Evolutionary conservation across 163 green algal genomes (phyloP).

Genomic region (Scenedesmus sp.): DNA sequence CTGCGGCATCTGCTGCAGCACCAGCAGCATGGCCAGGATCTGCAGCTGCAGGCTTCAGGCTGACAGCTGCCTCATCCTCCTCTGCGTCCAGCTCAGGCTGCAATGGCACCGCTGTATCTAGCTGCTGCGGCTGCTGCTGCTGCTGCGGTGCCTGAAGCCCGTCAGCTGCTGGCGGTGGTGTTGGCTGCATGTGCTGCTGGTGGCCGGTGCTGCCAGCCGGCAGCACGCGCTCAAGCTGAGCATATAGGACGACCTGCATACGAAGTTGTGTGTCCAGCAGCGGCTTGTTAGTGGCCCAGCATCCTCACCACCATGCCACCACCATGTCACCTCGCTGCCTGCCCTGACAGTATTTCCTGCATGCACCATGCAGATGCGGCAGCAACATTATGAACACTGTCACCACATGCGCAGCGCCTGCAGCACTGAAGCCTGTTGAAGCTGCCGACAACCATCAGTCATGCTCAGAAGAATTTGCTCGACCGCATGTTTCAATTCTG

Average conservation of each 20-base stretch:
- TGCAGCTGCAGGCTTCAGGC: not conserved
- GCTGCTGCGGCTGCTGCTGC: too few species aligned
- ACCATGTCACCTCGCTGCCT: too few species aligned
- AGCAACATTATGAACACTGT: not conserved
- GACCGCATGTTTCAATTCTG: not conserved
- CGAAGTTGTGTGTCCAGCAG: not conserved
- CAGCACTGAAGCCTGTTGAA: not conserved
- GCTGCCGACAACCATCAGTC: not conserved
- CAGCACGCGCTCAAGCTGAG: not conserved
- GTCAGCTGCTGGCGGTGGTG: not conserved
- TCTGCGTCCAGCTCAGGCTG: not conserved
- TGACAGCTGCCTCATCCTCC: constrained; percentile 1
- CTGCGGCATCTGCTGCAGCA: not conserved
- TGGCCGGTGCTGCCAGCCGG: not conserved
- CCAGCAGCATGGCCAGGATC: not conserved
- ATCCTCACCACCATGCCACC: not conserved
- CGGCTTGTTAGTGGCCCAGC: not conserved
- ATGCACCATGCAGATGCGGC: not conserved
- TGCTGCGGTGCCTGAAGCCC: not conserved
- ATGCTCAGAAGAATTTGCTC: not conserved
- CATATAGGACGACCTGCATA: not conserved
- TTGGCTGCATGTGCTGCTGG: not conserved
- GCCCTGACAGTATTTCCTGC: too few species aligned
- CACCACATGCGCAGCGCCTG: too few species aligned
- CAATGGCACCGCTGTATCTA: not conserved